Evolutionary conservation across 495 filamentous ascomycete genomes (phyloP).

Genomic region (Xylaria flabelliformis): DNA sequence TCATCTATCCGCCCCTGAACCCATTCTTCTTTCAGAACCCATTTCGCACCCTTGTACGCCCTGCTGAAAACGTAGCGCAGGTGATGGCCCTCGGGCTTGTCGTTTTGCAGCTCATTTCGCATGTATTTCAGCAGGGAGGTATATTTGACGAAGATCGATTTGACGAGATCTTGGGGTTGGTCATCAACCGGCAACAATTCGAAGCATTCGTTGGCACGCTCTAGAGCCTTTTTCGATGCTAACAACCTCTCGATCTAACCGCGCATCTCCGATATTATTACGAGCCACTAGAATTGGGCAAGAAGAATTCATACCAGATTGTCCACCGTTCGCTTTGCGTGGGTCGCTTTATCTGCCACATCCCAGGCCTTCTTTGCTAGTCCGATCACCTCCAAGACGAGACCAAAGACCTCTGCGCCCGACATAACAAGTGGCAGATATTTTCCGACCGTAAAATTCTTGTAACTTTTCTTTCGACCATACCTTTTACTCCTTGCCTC

Average conservation of each 20-base stretch:
- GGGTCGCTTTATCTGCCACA: neutral
- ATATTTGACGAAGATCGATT: neutral
- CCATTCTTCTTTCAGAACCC: slow-evolving; percentile 1
- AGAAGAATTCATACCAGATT: neutral
- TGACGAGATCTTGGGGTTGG: neutral
- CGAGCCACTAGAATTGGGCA: neutral
- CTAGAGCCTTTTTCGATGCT: neutral
- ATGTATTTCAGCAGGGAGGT: neutral
- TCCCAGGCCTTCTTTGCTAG: neutral
- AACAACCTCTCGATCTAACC: neutral
- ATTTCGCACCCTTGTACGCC: slow-evolving; percentile 1
- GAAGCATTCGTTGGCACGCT: neutral
- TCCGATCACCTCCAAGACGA: neutral
- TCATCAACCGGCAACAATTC: neutral
- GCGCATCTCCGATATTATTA: neutral
- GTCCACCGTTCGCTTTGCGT: neutral
- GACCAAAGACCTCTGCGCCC: neutral
- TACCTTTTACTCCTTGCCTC: neutral
- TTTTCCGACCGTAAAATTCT: neutral
- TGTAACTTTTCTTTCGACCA: neutral
- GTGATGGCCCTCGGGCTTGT: neutral
- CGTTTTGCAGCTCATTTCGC: neutral
- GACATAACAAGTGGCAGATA: neutral
- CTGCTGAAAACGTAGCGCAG: neutral
- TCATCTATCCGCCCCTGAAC: slow-evolving; percentile 11